These are phyloP conservation scores for Chaetomium sp. DNA, from an alignment of 2,329 filamentous ascomycete species.

Conservation along the genomic window DNA sequence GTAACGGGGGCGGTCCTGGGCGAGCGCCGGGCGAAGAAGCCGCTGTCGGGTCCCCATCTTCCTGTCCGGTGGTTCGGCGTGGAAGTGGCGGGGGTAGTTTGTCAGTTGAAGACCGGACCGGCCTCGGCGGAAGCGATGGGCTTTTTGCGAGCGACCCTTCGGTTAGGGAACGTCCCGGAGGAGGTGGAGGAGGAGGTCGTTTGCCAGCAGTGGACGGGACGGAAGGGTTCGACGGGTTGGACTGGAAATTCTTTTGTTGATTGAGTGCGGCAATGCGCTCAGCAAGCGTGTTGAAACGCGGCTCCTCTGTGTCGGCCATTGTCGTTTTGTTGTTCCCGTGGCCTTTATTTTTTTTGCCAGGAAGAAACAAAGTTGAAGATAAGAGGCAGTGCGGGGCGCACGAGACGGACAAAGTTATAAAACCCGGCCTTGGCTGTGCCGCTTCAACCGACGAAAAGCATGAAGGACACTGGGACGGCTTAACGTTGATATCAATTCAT, in stretches of 20 bases:
- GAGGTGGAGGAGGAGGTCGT: constrained; percentile 41
- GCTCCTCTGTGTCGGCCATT: constrained; percentile 58
- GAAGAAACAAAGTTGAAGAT: no score
- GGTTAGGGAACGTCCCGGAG: constrained; percentile 37
- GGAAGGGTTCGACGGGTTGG: constrained; percentile 24
- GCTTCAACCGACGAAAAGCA: no score
- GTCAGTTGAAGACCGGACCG: constrained; percentile 23
- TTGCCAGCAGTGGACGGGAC: constrained; percentile 27
- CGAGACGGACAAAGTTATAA: no score
- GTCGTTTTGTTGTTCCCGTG: not conserved
- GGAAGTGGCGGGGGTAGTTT: constrained; percentile 33
- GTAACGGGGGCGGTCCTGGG: constrained; percentile 32
- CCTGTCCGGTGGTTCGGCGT: constrained; percentile 28
- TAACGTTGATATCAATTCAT: no score
- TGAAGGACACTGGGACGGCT: no score
- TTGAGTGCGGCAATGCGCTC: constrained; percentile 61
- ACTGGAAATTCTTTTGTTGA: constrained; percentile 51
- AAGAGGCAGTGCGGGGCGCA: no score
- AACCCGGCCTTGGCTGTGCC: no score
- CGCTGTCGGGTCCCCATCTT: constrained; percentile 18
- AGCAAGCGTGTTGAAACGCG: constrained; percentile 53
- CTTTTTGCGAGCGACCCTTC: constrained; percentile 27
- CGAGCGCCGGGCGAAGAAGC: constrained; percentile 24
- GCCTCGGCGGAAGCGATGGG: constrained; percentile 37
- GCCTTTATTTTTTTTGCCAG: no score